These are phyloP conservation scores for Botrytis porri DNA, from an alignment of 2,329 filamentous ascomycete genomes.

Conservation along the genomic window DNA sequence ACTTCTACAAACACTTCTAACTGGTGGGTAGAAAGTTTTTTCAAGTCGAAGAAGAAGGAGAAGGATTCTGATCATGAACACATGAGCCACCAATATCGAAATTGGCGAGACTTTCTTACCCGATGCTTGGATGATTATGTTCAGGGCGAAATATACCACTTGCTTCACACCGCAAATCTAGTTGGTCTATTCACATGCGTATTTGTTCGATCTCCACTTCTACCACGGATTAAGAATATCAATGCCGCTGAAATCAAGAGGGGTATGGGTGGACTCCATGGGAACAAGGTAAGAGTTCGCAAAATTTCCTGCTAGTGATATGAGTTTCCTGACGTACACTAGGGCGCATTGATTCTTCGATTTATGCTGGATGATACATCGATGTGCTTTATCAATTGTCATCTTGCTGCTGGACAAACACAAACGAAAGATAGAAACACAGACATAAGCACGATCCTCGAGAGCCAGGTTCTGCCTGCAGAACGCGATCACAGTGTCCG, in stretches of 20 bases:
- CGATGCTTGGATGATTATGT: conserved; percentile 80
- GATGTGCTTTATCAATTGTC: conserved; percentile 94
- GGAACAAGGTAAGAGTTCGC: conserved; percentile 67
- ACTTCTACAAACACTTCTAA: conserved; percentile 33
- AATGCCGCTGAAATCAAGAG: conserved; percentile 84
- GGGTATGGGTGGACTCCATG: conserved; percentile 91
- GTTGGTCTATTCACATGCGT: conserved; percentile 95
- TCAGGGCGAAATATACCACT: conserved; percentile 75
- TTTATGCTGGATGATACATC: conserved; percentile 93
- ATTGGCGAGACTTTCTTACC: conserved; percentile 89
- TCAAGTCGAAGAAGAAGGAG: conserved; percentile 86
- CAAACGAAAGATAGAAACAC: conserved; percentile 90
- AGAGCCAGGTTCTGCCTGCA: conserved; percentile 69
- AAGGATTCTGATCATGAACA: conserved; percentile 74
- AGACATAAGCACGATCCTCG: conserved; percentile 86
- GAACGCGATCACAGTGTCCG: conserved; percentile 66
- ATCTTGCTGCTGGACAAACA: conserved; percentile 89
- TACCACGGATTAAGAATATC: conserved; percentile 73
- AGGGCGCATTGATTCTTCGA: conserved; percentile 84
- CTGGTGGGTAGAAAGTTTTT: conserved; percentile 62
- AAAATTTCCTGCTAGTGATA: not conserved
- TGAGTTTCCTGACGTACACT: conserved; percentile 22
- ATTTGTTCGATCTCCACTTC: conserved; percentile 81
- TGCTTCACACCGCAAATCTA: conserved; percentile 84
- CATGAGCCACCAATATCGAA: conserved; percentile 96